Evolutionary conservation across 306 rosid genomes (phyloP).

Genomic region (Lathyrus sativus): DNA sequence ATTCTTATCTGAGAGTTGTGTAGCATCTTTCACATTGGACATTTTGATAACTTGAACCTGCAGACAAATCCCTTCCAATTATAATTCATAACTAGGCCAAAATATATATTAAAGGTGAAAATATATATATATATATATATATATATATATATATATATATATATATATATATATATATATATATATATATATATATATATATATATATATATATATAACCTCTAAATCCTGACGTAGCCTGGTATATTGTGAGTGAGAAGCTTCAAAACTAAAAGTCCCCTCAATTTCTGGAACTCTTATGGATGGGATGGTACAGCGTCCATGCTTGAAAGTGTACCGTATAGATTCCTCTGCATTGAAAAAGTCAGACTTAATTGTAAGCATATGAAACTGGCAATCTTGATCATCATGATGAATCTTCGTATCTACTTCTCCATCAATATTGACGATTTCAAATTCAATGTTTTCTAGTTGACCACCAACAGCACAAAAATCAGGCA

Average conservation of each 20-base stretch:
- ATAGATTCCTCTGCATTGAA: conserved; percentile 36
- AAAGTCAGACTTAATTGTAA: conserved; percentile 46
- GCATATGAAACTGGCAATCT: conserved; percentile 49
- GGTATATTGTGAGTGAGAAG: conserved; percentile 48
- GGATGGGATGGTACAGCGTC: conserved; percentile 46
- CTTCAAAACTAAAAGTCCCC: conserved; percentile 48
- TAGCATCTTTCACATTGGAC: conserved; percentile 10
- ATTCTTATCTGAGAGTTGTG: conserved; percentile 9
- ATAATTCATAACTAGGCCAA: not conserved
- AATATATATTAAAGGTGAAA: conserved; percentile 5
- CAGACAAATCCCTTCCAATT: conserved; percentile 28
- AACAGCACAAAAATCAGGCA: conserved; percentile 47
- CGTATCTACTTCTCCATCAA: conserved; percentile 45
- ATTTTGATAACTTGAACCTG: conserved; percentile 45
- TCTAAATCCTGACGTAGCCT: conserved; percentile 42
- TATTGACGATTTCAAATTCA: conserved; percentile 54
- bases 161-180: too few relatives aligned
- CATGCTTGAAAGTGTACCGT: conserved; percentile 53
- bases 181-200: too few relatives aligned
- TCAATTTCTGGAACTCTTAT: conserved; percentile 44
- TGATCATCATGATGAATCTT: conserved; percentile 49
- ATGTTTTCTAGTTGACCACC: conserved; percentile 49
- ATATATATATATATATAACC: too few relatives aligned
- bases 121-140: too few relatives aligned
- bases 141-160: too few relatives aligned